phyloP scores from a whole-genome alignment of 2,329 filamentous ascomycete species.

The Ascosphaera pollenicola region DNA sequence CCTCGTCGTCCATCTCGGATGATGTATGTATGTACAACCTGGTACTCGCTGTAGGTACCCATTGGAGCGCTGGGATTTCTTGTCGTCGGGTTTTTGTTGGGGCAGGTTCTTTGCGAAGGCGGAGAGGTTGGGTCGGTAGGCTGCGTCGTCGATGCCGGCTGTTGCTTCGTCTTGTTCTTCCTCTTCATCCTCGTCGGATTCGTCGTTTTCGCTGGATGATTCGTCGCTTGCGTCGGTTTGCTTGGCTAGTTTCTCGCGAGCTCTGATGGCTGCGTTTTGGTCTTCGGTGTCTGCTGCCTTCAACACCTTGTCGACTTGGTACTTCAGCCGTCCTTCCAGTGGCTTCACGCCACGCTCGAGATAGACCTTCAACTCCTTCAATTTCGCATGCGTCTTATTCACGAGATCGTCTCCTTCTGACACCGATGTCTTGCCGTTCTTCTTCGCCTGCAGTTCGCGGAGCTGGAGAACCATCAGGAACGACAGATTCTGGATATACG shows the following conservation, averaged over 20 bases:
- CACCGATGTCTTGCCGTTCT: background rate
- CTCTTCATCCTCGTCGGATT: slow-evolving; percentile 6
- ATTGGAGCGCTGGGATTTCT: too few species aligned
- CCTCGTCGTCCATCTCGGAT: too few species aligned
- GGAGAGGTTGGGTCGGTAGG: slow-evolving; percentile 38
- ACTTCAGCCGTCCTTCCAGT: slow-evolving; percentile 72
- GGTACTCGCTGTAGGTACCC: too few species aligned
- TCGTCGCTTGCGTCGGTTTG: slow-evolving; percentile 9
- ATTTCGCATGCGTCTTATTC: slow-evolving; percentile 28
- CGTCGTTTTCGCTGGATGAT: background rate
- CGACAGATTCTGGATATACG: slow-evolving; percentile 84
- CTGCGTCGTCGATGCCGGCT: slow-evolving; percentile 34
- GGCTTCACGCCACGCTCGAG: slow-evolving; percentile 82
- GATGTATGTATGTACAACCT: too few species aligned
- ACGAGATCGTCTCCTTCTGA: slow-evolving; percentile 7
- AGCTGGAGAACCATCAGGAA: slow-evolving; percentile 70
- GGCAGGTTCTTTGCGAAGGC: slow-evolving; percentile 16
- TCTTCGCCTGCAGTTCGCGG: slow-evolving; percentile 27
- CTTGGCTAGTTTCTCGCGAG: slow-evolving; percentile 22
- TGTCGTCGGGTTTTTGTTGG: slow-evolving; percentile 19
- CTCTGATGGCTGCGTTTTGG: slow-evolving; percentile 12
- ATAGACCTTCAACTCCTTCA: slow-evolving; percentile 81
- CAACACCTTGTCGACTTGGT: slow-evolving; percentile 88
- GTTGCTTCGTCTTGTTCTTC: slow-evolving; percentile 11
- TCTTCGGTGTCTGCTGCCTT: slow-evolving; percentile 51